phyloP scores from a whole-genome alignment of 768 basidiomycete species.

The Coprinellus micaceus region DNA sequence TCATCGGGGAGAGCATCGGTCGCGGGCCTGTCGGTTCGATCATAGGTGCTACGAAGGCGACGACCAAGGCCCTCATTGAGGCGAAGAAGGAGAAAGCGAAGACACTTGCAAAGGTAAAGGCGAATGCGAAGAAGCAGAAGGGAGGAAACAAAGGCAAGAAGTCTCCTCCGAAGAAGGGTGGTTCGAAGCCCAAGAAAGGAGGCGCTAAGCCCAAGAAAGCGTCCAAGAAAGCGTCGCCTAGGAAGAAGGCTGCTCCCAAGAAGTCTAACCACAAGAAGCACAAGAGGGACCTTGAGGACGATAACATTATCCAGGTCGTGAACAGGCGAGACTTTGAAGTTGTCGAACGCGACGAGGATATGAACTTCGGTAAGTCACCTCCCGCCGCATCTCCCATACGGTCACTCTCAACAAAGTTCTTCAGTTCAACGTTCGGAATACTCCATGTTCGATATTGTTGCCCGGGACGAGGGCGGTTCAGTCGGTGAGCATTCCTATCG shows the following conservation, averaged over 20 bases:
- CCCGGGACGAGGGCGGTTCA: not conserved
- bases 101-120: too few relatives aligned
- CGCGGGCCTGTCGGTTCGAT: not conserved
- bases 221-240: not conserved
- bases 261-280: not conserved
- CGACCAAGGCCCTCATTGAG: not conserved
- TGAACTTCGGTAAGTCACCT: not conserved
- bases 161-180: too few relatives aligned
- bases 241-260: too few relatives aligned
- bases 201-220: not conserved
- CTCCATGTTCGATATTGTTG: not conserved
- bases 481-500: not conserved
- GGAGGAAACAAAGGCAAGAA: slow-evolving; percentile 1
- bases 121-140: too few relatives aligned
- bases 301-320: not conserved
- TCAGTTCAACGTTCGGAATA: not conserved
- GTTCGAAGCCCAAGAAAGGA: not conserved
- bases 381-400: not conserved
- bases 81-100: too few relatives aligned
- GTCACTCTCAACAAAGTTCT: not conserved
- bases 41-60: not conserved
- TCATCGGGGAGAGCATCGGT: not conserved
- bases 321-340: not conserved
- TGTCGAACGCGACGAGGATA: not conserved
- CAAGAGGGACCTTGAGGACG: not conserved